Base-by-base conservation (phyloP, 208 protist species). In the Acanthamoeba healyi region DNA sequence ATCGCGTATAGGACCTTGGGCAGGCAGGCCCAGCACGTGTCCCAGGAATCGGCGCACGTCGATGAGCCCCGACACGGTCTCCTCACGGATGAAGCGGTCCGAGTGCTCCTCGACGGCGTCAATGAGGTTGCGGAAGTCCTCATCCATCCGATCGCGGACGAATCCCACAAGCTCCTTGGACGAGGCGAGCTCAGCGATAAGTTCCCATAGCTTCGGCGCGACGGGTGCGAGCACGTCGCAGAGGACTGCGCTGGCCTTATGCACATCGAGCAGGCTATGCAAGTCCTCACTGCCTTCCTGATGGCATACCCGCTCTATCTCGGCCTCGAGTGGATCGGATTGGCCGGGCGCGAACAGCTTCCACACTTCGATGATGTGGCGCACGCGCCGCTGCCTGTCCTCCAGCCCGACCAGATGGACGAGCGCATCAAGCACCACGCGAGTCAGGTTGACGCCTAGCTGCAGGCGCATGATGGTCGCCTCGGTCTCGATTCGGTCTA, bases 61-160 rank as follows among this genome's bases (percentile, higher is more conserved):
- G 65, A 74, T 74, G 32, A 74, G 65, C 32, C 36, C 65, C 36
- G 65, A 74, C 32, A 74, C 65, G 36, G 65, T 74, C 32, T 74
- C 65, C 36, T 74, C 65, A 15, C 65, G 65, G 29, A 74, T 74
- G 65, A 74, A 74, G 32, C 65, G 65, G 65, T 74, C 65, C 36
- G 65, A 74, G 65, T 74, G 65, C 65, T 74, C 65, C 65, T 74
- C 65, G 32, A 74, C 65, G 29, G 65, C 65, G 36, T 74, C 65
- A 22, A 74, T 74, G 65, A 74, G 65, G 9, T 74, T 74, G 32
- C 65, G 29, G 65, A 74, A 74, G 36, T 74, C 65, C 65, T 74
- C 65, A 0, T 10, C 22, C 65, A 74, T 74, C 65, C 65, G 65
- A 40, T 74, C 65, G 36, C 65, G 65, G 36, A 74, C 32, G 65